Evolutionary conservation across 192 early-diverging fungal species (phyloP).

Genomic region (Umbelopsis sp.): DNA sequence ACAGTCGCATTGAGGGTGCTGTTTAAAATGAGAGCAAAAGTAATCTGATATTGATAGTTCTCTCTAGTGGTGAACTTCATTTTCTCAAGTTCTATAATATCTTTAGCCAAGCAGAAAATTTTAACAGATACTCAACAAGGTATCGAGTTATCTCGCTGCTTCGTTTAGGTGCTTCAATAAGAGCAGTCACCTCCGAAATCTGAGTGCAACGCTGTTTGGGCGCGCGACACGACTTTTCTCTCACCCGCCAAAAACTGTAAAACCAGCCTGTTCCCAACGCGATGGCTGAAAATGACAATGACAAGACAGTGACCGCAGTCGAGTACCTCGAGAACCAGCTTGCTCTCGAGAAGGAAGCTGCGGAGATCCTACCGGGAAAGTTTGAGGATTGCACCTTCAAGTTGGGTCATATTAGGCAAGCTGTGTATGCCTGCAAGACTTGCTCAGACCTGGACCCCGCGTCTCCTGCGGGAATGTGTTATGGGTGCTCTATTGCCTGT

Average conservation of each 20-base stretch:
- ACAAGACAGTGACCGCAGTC: constrained; percentile 46
- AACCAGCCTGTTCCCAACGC: background rate
- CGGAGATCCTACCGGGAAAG: constrained; percentile 63
- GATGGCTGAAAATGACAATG: constrained; percentile 4
- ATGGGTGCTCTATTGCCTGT: constrained; percentile 79
- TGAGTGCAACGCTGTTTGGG: no score
- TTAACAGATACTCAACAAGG: no score
- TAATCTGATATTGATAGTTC: no score
- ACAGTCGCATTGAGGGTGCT: no score
- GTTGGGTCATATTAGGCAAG: constrained; percentile 77
- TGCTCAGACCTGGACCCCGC: constrained; percentile 50
- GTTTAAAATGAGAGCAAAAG: no score
- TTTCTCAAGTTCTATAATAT: no score
- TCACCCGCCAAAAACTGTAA: no score
- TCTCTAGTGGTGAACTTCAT: no score
- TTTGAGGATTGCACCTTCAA: constrained; percentile 77
- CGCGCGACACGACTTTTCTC: background rate
- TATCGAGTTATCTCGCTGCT: no score
- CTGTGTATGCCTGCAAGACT: constrained; percentile 81
- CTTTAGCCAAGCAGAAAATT: no score
- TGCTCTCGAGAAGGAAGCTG: constrained; percentile 47
- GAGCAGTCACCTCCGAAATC: no score
- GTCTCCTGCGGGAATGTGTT: constrained; percentile 65
- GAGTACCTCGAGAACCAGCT: constrained; percentile 45
- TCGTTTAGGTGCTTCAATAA: no score